phyloP scores from a whole-genome alignment of 2,329 filamentous ascomycete genomes.

The Achaetomium macrosporum region DNA sequence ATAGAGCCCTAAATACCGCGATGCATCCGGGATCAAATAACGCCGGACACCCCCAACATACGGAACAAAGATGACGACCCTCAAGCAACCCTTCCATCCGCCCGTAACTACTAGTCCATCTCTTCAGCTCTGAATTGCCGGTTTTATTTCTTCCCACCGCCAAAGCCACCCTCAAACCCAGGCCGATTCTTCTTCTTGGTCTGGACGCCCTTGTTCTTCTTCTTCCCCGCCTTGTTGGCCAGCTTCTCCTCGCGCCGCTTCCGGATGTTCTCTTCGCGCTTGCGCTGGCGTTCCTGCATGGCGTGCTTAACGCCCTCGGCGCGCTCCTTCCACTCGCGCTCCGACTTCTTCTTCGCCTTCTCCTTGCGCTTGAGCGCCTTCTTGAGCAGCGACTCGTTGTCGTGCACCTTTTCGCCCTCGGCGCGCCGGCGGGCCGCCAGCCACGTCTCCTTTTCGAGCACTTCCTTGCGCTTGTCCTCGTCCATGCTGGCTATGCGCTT shows the following conservation, averaged over 20 bases:
- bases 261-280: slow-evolving; percentile 71
- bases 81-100: slow-evolving; percentile 1
- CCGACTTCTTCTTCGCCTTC: slow-evolving; percentile 81
- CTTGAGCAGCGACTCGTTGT: slow-evolving; percentile 82
- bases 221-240: slow-evolving; percentile 45
- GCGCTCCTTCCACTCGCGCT: slow-evolving; percentile 77
- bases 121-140: no score
- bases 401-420: slow-evolving; percentile 82
- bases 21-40: slow-evolving; percentile 4
- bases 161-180: slow-evolving; percentile 66
- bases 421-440: slow-evolving; percentile 82
- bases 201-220: slow-evolving; percentile 43
- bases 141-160: slow-evolving; percentile 42
- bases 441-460: slow-evolving; percentile 93
- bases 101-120: no score
- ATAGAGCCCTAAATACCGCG: slow-evolving; percentile 5
- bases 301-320: slow-evolving; percentile 66
- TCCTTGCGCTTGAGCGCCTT: slow-evolving; percentile 95
- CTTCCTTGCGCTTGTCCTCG: slow-evolving; percentile 72
- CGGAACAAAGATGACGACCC: neutral
- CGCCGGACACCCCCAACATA: slow-evolving; percentile 7
- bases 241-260: slow-evolving; percentile 70
- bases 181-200: slow-evolving; percentile 50
- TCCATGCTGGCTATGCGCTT: slow-evolving; percentile 70
- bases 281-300: slow-evolving; percentile 73